phyloP scores from a whole-genome alignment of 345 rosid genomes.

The Erodium maritimum region DNA sequence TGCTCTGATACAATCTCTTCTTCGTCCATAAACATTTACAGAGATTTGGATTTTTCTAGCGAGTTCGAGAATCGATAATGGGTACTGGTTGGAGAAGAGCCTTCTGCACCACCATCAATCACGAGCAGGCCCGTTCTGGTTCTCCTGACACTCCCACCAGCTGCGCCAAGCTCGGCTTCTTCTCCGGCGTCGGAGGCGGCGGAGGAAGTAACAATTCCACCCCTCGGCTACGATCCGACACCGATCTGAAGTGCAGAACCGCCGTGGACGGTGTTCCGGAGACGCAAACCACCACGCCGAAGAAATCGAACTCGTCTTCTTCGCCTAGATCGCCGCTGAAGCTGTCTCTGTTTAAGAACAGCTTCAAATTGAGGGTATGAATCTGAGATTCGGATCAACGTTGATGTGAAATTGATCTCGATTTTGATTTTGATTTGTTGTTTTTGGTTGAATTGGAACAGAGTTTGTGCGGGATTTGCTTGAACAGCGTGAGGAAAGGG shows the following conservation, averaged over 20 bases:
- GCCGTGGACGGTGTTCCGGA: conserved; percentile 10
- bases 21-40: too few species aligned
- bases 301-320: conserved; percentile 38
- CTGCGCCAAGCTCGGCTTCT: conserved; percentile 44
- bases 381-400: too few species aligned
- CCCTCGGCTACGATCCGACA: conserved; percentile 28
- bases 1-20: not conserved
- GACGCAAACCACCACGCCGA: conserved; percentile 17
- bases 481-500: conserved; percentile 62
- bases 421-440: too few species aligned
- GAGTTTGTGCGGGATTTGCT: conserved; percentile 69
- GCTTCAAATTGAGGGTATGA: conserved; percentile 56
- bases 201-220: conserved; percentile 55
- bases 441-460: conserved; percentile 15
- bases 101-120: conserved; percentile 66
- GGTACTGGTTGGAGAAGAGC: conserved; percentile 99
- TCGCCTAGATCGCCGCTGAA: conserved; percentile 73
- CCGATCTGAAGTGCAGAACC: too few species aligned
- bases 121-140: too few species aligned
- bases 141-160: too few species aligned
- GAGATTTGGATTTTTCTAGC: too few species aligned
- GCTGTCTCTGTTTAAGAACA: conserved; percentile 64
- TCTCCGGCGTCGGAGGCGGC: conserved; percentile 31
- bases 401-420: too few species aligned
- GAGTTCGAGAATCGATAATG: conserved; percentile 26